Evolutionary conservation across 805 yeast species (phyloP), one percentile per base, ranked within the genome.

Genomic region (Barnettozyma pratensis): DNA sequence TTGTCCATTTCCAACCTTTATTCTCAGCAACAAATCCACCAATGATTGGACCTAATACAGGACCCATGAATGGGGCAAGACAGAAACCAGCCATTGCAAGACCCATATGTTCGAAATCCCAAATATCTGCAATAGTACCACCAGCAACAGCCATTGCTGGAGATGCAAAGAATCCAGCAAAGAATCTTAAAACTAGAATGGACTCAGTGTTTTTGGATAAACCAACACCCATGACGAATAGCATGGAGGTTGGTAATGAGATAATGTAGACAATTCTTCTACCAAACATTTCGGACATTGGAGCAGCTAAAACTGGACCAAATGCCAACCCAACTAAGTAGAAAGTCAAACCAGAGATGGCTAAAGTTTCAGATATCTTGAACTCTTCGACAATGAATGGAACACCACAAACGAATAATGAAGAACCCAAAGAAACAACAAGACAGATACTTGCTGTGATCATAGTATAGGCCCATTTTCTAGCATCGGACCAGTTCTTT

Each of bases 71-170:
- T 26, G 94, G 90, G 10, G 90, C 86, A 48, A 85, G 66, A 63
- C 91, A 83, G 68, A 85, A 87, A n/a, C 81, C 66, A 4, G 86
- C 78, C 82, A 86, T 78, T n/a, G 95, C 90, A 4, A 82, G 56
- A 12, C 89, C 85, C 60, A 81, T 67, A 61, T 81, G 80, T 39
- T 77, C 75, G 34, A 82, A 79, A 25, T 73, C 76, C 82, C 91
- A 89, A 42, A 88, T 66, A 67, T 89, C 96, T 47, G 83, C 70
- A 52, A 89, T 79, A 5, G 94, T 82, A 54, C 96, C 97, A 46
- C 91, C 89, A 10, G 89, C 92, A 54, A 87, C 80, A 8, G 96
- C 83, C 68, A 89, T 73, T 2, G 91, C 89, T 3, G 94, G 95
- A 2, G 91, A 81, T 1, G 94, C 88, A 43, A 83, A 75, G 30